Conservation (phyloP, 345 rosid species). For the Reutealis trisperma region DNA sequence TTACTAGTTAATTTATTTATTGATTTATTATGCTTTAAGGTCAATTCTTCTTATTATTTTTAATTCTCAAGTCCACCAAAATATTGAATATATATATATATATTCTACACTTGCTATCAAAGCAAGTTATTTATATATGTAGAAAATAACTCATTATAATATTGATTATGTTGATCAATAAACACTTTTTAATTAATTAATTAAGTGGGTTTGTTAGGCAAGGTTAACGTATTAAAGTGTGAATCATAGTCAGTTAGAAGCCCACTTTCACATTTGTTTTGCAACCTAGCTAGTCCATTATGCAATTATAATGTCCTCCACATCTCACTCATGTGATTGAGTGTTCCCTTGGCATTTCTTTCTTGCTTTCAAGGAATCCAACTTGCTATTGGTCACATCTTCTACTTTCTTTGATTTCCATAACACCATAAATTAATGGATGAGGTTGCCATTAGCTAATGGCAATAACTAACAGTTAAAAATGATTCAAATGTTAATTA, state of each 20-base stretch:
- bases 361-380: slow-evolving; percentile 12
- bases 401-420: neutral
- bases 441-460: too few relatives aligned
- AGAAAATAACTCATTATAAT: too few relatives aligned
- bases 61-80: too few relatives aligned
- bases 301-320: slow-evolving; percentile 15
- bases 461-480: too few relatives aligned
- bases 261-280: neutral
- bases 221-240: slow-evolving; percentile 8
- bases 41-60: too few relatives aligned
- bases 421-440: too few relatives aligned
- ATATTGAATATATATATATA: too few relatives aligned
- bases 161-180: neutral
- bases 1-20: too few relatives aligned
- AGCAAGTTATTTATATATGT: too few relatives aligned
- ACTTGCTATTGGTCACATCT: neutral
- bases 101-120: too few relatives aligned
- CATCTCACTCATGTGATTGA: slow-evolving; percentile 3
- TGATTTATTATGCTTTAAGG: too few relatives aligned
- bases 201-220: slow-evolving; percentile 11
- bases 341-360: slow-evolving; percentile 5
- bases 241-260: neutral
- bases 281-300: neutral
- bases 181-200: neutral
- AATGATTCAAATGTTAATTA: too few relatives aligned